Evolutionary conservation across 805 yeast species (phyloP), one percentile per base, ranked within the genome.

Genomic region (Sporopachydermia quercuum): DNA sequence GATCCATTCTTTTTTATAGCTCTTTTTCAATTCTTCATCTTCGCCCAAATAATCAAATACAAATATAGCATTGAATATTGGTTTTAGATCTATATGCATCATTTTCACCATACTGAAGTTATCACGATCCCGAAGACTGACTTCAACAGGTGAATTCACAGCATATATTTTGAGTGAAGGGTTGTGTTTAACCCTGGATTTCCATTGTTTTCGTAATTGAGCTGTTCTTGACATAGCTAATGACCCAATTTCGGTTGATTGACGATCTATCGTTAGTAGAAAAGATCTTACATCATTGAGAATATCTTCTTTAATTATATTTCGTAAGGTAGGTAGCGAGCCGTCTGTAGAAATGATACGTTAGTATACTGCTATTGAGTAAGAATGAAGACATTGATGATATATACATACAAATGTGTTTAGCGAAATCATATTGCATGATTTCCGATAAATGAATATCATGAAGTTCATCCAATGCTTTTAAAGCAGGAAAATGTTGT

Each of bases 131-230:
- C 96, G 66, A 52, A 85, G 63, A 4, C 94, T 74, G 4, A 72
- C 57, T 55, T 89, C 97, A 3, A 87, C 82, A 0, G 94, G 82
- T 0, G 96, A 82, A 54, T 87, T 87, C 47, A 89, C 70, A 49
- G 80, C 76, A 54, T 73, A 83, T 4, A 69, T 60, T 3, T 63
- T 55, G 39, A 77, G 64, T 19, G 63, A 62, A 3, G 58, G 60
- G 42, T 69, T 68, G 5, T 60, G 52, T 4, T 60, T 50, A 43
- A 70, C 74, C 46, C 62, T 61, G 2, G 54, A 45, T 27, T 66
- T 64, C 89, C 93, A 83, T 34, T 66, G 63, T 13, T 66, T 62
- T 39, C 79, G 71, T 52, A 86, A 70, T 1, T 58, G 54, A 4
- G 62, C 67, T 38, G 79, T 68, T 40, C 74, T 68, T 2, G 68